Conservation (phyloP, 2,329 filamentous ascomycete species). For the Teratosphaeria zuluensis region DNA sequence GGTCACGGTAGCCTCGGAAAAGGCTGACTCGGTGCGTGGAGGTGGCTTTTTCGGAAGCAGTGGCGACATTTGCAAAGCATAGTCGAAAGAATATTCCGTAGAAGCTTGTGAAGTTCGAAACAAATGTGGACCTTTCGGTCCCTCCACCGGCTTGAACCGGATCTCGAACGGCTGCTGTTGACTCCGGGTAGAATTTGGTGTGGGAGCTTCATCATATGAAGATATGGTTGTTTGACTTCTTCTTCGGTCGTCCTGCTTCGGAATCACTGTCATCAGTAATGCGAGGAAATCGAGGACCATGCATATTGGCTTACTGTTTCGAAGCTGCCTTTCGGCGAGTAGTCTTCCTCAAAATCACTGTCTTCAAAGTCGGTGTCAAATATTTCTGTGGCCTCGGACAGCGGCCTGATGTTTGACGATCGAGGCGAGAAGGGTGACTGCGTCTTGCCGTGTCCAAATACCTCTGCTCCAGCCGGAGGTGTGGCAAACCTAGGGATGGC, state of each 20-base stretch:
- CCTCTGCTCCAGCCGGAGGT: constrained; percentile 35
- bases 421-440: constrained; percentile 16
- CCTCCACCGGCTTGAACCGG: constrained; percentile 60
- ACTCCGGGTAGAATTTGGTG: constrained; percentile 54
- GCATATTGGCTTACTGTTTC: constrained; percentile 53
- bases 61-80: constrained; percentile 60
- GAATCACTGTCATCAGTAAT: constrained; percentile 9
- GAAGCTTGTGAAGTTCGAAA: constrained; percentile 64
- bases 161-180: constrained; percentile 54
- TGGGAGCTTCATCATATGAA: constrained; percentile 73
- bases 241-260: constrained; percentile 43
- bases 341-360: constrained; percentile 42
- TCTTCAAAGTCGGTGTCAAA: constrained; percentile 69
- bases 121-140: constrained; percentile 76
- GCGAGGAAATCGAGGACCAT: not conserved
- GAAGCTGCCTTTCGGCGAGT: constrained; percentile 55
- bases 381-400: constrained; percentile 66
- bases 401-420: constrained; percentile 43
- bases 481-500: constrained; percentile 35
- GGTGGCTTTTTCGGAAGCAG: constrained; percentile 56
- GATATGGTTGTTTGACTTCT: constrained; percentile 79
- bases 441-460: constrained; percentile 32
- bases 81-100: constrained; percentile 40
- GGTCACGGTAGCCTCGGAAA: constrained; percentile 27
- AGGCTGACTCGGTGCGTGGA: constrained; percentile 31